Evolutionary conservation across 768 basidiomycete genomes (phyloP), one percentile per base, ranked within the genome.

Genomic region (Boletellus sp.): DNA sequence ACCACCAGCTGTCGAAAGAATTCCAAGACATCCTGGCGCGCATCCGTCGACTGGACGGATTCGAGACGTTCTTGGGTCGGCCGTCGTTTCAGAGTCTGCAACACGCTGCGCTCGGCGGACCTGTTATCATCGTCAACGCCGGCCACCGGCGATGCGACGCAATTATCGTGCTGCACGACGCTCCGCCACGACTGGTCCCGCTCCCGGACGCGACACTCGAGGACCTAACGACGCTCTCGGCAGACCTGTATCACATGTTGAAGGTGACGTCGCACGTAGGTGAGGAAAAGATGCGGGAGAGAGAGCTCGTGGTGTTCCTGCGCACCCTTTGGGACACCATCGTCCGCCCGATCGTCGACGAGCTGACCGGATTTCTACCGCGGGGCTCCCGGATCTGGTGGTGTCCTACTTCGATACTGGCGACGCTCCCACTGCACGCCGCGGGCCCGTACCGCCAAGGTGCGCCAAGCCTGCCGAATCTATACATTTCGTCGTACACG

Each of bases 121-220:
- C 71, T 6, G 61, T 71, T n/a, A 66, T 74, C 17, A 48, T 76
- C 15, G 57, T 75, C 40, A 75, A 74, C 34, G 51, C 64, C 22
- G 55, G 61, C 49, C 22, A 28, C 10, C 48, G 23, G 32, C 59
- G 70, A n/a, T 76, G 72, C 33, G 72, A 76, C 49, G 74, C 72
- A 0, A 23, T 76, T 23, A 67, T 73, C 12, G 57, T 74, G 20
- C 36, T 59, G n/a, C 36, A 57, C 11, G 50, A 55, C 10, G 50
- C 49, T 9, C 31, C 55, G 2, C 65, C 62, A 0, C 57, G 50
- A 33, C 54, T 54, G 19, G 51, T 65, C 6, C 55, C 59, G 9
- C 63, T 65, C 31, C 54, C 52, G 1, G 15, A 47, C 23, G 45
- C 55, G 11, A 52, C 57, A 1, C 50, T 57, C 19, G 43, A 43